Percentiles rank a stretch among this genome's conserved stretches.
phyloP scores from a whole-genome alignment of 371 early-diverging fungal species.

The Mycotypha africana region DNA sequence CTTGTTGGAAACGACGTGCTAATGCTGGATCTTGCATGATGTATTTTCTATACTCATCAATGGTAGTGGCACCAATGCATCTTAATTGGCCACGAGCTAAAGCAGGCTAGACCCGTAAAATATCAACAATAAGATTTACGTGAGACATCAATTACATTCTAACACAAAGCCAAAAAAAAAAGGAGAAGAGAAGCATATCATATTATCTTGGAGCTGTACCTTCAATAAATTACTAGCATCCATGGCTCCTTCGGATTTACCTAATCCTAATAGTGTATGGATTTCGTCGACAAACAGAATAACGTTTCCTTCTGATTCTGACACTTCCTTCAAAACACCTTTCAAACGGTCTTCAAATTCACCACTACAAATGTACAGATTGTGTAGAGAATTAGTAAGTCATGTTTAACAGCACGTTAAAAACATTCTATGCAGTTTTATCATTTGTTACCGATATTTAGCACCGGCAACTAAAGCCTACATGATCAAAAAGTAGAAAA shows the following conservation, averaged over 20 bases:
- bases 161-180: too few relatives aligned
- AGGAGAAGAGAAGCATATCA: not conserved
- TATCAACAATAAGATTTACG: too few relatives aligned
- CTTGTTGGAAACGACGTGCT: constrained; percentile 81
- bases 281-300: constrained; percentile 89
- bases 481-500: not conserved
- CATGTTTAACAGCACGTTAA: too few relatives aligned
- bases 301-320: constrained; percentile 65
- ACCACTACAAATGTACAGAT: constrained; percentile 38
- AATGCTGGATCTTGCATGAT: constrained; percentile 86
- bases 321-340: constrained; percentile 68
- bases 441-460: constrained; percentile 50
- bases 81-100: constrained; percentile 76
- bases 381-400: not conserved
- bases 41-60: constrained; percentile 81
- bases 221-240: constrained; percentile 84
- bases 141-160: too few relatives aligned
- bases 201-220: too few relatives aligned
- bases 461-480: constrained; percentile 77
- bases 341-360: constrained; percentile 87
- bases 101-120: too few relatives aligned
- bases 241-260: constrained; percentile 72
- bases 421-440: not conserved
- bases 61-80: constrained; percentile 88
- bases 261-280: constrained; percentile 75